phyloP scores from a whole-genome alignment of 176 grass and related monocot species.

The Hyparrhenia diplandra region DNA sequence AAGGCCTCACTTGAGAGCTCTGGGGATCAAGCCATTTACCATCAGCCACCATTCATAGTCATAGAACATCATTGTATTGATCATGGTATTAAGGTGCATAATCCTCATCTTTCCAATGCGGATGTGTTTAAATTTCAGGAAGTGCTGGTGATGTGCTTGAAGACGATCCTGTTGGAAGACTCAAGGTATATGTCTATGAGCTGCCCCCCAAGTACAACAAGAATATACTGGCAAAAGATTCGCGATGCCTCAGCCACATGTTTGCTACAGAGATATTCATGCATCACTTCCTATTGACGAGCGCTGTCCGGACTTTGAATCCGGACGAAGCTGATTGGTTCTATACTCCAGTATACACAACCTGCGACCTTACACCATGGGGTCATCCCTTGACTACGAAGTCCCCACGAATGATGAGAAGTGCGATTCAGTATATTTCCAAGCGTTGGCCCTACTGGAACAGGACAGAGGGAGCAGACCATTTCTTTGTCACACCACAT shows the following conservation, averaged over 20 bases:
- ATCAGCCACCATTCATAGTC: background rate
- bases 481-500: slow-evolving; percentile 62
- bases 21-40: background rate
- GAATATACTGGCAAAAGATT: slow-evolving; percentile 56
- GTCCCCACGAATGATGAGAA: slow-evolving; percentile 68
- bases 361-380: slow-evolving; percentile 57
- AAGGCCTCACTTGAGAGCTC: too few relatives aligned
- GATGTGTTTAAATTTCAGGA: slow-evolving; percentile 33
- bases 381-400: slow-evolving; percentile 66
- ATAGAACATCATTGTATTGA: background rate
- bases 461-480: slow-evolving; percentile 50
- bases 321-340: slow-evolving; percentile 77
- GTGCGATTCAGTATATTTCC: slow-evolving; percentile 55
- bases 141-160: slow-evolving; percentile 67
- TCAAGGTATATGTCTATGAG: slow-evolving; percentile 70
- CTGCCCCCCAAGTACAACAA: slow-evolving; percentile 71
- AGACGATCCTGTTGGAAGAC: slow-evolving; percentile 65
- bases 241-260: slow-evolving; percentile 72
- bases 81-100: background rate
- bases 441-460: slow-evolving; percentile 72
- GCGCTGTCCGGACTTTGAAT: slow-evolving; percentile 42
- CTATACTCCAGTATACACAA: slow-evolving; percentile 63
- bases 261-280: slow-evolving; percentile 78
- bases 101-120: background rate
- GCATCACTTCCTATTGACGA: slow-evolving; percentile 59